Percentiles rank a stretch among this genome's conserved stretches.
phyloP scores from a whole-genome alignment of 257 asterid genomes.

The Solanum okadae region DNA sequence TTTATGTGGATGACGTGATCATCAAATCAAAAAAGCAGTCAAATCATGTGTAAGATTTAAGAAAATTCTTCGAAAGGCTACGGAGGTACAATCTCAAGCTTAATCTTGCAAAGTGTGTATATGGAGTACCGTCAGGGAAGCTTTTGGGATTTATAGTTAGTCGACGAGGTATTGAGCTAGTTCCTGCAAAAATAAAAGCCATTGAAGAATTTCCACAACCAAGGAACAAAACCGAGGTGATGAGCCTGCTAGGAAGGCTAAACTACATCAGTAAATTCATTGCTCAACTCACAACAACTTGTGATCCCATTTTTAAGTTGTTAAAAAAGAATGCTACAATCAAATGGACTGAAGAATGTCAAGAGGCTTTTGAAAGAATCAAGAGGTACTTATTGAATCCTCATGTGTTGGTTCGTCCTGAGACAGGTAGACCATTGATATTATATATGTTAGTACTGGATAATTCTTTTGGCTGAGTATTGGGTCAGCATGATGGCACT shows the following conservation, averaged over 20 bases:
- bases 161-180: background rate
- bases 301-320: background rate
- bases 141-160: background rate
- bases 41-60: background rate
- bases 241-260: background rate
- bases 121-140: background rate
- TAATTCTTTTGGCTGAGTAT: background rate
- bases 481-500: background rate
- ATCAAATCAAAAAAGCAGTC: background rate
- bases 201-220: background rate
- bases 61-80: background rate
- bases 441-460: background rate
- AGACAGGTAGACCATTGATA: background rate
- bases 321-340: too few species aligned
- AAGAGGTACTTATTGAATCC: background rate
- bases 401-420: background rate
- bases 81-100: too few species aligned
- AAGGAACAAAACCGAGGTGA: too few species aligned
- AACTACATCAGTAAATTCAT: too few species aligned
- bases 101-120: background rate
- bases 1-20: background rate
- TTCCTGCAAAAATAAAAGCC: background rate
- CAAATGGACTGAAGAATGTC: background rate
- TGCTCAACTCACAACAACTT: background rate
- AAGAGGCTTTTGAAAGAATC: background rate